Evolutionary conservation across 768 basidiomycete species (phyloP), one percentile per base, ranked within the genome.

Genomic region (Lentinula sp.): DNA sequence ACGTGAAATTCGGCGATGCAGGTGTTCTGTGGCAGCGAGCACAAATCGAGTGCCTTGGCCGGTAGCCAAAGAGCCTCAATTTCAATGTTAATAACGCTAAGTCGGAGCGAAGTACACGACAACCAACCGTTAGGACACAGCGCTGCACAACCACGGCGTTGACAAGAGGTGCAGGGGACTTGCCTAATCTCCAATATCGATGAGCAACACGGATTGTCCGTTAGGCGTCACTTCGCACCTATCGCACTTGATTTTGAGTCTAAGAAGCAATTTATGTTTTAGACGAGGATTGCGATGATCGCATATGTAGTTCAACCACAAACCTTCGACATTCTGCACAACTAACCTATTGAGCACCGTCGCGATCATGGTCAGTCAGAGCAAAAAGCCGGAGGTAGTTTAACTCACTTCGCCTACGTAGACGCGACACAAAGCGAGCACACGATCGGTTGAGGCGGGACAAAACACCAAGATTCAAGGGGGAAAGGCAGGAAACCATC

Each of bases 41-140:
- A 77, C 75, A 43, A 66, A 80, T 79, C 83, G 74, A 65, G 80
- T 81, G 55, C 80, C 80, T 64, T 82, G 77, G 23, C 80, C 81
- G n/a, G 80, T 81, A 0, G 81, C 79, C 33, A 81, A 66, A 59
- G 80, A 81, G 36, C 81, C 80, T 81, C 64, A 20, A 43, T 15
- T 0, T 4, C 8, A 35, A n/a, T 23, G 20, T 60, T 3, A 51
- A 20, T 16, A 28, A 33, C 9, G 28, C 32, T 35, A 3, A 33
- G 20, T 7, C 7, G 46, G n/a, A 50, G 37, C 10, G 6, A 12
- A 51, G 32, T 5, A n/a, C 0, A 36, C 16, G 13, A 41, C 6
- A 35, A 58, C 36, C 42, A 23, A 59, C 62, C 62, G 15, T 63
- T 63, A 3, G 62, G 62, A 52, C 62, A 63, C 23, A 63, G 39